phyloP scores from a whole-genome alignment of 768 basidiomycete species.

The Coprinopsis sp. region DNA sequence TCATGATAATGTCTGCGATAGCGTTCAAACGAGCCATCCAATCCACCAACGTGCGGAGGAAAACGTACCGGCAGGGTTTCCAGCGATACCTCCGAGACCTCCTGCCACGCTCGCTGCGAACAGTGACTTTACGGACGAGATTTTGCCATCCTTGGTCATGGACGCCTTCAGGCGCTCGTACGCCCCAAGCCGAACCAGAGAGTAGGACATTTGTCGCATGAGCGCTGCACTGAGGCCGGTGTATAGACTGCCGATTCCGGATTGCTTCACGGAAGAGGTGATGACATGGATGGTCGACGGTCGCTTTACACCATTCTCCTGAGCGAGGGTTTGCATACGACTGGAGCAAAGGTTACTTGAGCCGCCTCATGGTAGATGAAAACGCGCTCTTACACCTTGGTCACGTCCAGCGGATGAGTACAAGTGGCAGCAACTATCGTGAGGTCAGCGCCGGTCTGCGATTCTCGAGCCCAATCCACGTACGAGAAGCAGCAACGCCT shows the following conservation, averaged over 20 bases:
- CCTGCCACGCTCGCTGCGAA: slow-evolving; percentile 69
- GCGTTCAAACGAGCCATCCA: background rate
- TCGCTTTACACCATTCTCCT: slow-evolving; percentile 40
- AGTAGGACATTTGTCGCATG: slow-evolving; percentile 89
- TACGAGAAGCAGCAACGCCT: slow-evolving; percentile 65
- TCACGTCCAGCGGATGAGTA: slow-evolving; percentile 81
- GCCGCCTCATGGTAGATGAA: background rate
- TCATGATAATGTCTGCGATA: slow-evolving; percentile 59
- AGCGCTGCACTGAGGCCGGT: slow-evolving; percentile 80
- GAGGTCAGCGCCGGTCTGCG: background rate
- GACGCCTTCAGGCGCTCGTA: slow-evolving; percentile 74
- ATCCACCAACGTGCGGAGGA: slow-evolving; percentile 5
- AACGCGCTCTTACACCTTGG: slow-evolving; percentile 63
- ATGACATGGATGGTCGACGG: slow-evolving; percentile 66
- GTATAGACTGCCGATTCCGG: slow-evolving; percentile 72
- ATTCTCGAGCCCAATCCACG: slow-evolving; percentile 18
- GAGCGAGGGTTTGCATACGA: slow-evolving; percentile 74
- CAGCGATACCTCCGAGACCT: slow-evolving; percentile 76
- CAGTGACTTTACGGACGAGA: slow-evolving; percentile 54
- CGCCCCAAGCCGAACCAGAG: slow-evolving; percentile 75
- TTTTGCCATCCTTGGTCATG: slow-evolving; percentile 43
- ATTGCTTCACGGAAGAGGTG: slow-evolving; percentile 55
- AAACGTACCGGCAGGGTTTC: slow-evolving; percentile 71
- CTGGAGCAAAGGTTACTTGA: slow-evolving; percentile 27
- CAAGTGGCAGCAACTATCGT: slow-evolving; percentile 69